Percentiles rank a stretch among this genome's conserved stretches.
phyloP scores from a whole-genome alignment of 2,329 filamentous ascomycete species.

The Xylaria sp. region DNA sequence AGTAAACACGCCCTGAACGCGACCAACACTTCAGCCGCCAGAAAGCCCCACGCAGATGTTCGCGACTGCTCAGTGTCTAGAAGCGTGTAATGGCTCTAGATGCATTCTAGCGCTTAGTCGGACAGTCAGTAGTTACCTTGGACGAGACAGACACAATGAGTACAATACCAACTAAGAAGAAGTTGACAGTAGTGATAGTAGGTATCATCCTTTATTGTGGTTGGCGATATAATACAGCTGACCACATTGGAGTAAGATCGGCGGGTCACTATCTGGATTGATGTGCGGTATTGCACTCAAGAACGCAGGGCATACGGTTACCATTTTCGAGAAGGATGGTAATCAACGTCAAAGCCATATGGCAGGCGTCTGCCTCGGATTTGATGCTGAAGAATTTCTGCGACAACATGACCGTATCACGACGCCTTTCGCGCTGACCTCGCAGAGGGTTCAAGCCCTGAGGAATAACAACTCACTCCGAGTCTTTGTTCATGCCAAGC shows the following conservation, averaged over 20 bases:
- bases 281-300: constrained; percentile 29
- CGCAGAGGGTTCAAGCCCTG: background rate
- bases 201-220: background rate
- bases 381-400: background rate
- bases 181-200: background rate
- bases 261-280: constrained; percentile 24
- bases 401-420: constrained; percentile 3
- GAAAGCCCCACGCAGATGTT: too few relatives aligned
- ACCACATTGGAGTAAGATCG: constrained; percentile 9
- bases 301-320: constrained; percentile 16
- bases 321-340: constrained; percentile 18
- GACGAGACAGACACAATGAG: too few relatives aligned
- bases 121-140: too few relatives aligned
- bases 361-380: constrained; percentile 22
- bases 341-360: constrained; percentile 26
- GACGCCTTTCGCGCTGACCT: constrained; percentile 2
- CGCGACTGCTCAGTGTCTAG: too few relatives aligned
- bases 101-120: too few relatives aligned
- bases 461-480: background rate
- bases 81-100: too few relatives aligned
- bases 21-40: too few relatives aligned
- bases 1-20: too few relatives aligned
- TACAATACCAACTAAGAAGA: too few relatives aligned
- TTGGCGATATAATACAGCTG: background rate
- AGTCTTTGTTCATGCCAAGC: background rate